Evolutionary conservation across 768 basidiomycete species (phyloP).

Genomic region (Psilocybe sp.): DNA sequence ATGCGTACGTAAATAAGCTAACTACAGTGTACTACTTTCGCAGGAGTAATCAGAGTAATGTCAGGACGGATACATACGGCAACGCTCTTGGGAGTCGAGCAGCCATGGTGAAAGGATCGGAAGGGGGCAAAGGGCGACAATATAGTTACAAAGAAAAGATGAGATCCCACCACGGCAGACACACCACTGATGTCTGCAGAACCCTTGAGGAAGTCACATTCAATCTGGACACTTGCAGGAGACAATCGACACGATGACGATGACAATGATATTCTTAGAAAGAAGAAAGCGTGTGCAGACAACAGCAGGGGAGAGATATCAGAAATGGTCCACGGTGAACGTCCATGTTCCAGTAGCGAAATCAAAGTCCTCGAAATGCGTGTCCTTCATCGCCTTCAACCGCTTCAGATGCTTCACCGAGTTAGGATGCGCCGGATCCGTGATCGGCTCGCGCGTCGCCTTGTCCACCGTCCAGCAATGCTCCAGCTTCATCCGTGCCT

Average conservation of each 20-base stretch:
- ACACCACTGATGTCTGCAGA: constrained; percentile 12
- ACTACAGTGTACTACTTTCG: too few species aligned
- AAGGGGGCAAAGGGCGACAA: background rate
- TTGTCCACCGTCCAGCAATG: constrained; percentile 90
- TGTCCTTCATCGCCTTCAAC: constrained; percentile 81
- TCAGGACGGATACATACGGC: too few species aligned
- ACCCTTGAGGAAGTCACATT: constrained; percentile 8
- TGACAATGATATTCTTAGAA: background rate
- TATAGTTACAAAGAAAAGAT: constrained; percentile 3
- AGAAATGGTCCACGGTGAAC: constrained; percentile 94
- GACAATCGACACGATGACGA: too few species aligned
- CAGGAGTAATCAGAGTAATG: too few species aligned
- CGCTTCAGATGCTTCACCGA: constrained; percentile 75
- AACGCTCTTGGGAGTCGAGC: too few species aligned
- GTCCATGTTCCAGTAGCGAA: constrained; percentile 85
- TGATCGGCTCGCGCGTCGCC: constrained; percentile 86
- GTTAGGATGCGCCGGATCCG: constrained; percentile 69
- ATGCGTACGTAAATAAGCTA: too few species aligned
- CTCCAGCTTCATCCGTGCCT: constrained; percentile 71
- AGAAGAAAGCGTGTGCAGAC: constrained; percentile 4
- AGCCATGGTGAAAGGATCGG: too few species aligned
- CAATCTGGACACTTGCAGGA: background rate
- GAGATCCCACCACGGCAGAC: constrained; percentile 19
- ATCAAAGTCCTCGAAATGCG: constrained; percentile 81
- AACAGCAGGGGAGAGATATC: constrained; percentile 19